Base-by-base conservation (phyloP, 2,329 filamentous ascomycete species). In the Gaeumannomyces tritici region DNA sequence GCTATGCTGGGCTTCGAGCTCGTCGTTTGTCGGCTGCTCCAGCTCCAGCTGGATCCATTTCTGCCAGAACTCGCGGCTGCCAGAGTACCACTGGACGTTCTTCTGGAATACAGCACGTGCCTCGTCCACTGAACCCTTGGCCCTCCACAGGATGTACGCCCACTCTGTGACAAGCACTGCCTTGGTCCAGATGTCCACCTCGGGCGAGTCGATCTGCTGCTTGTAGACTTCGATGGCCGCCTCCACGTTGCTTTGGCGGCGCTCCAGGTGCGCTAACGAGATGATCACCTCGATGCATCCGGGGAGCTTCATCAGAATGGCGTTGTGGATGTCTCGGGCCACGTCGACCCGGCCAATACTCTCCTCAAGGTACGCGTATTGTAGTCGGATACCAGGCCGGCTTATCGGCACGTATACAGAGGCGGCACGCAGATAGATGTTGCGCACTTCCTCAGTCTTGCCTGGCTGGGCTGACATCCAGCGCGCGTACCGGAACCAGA, bases 331-430 rank as follows among this genome's bases (percentile, higher is more conserved):
- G 63, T 90, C 92, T 64, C 89, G 85, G 13, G 93, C 91, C 51
- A 96, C 83, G 65, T 90, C 89, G 29, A 88, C 77, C 54, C 91
- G 86, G 5, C 86, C 90, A 55, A 84, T 82, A 74, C 90, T 89
- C 76, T 99, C 95, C 73, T 99, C 95, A 67, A 97, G 97, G 69
- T 93, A 91, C 18, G 95, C 93, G 78, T 93, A 98, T 72, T 96
- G 90, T 64, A 98, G 80, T 63, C 95, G 87, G 66, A 96, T 88
- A 1, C 87, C 87, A 0, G 93, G 92, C 63, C 89, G 82, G 67
- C 91, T 91, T 69, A 98, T 89, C 4, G 93, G 92, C 1, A 96
- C 91, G 72, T 89, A 97, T 61, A 96, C 76, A 60, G 86, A 92
- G 67, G 89, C 88, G 12, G 93, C 95, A 63, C 92, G 87, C 72